Conservation (phyloP, 441 rosid species). For the Manihot esculenta region DNA sequence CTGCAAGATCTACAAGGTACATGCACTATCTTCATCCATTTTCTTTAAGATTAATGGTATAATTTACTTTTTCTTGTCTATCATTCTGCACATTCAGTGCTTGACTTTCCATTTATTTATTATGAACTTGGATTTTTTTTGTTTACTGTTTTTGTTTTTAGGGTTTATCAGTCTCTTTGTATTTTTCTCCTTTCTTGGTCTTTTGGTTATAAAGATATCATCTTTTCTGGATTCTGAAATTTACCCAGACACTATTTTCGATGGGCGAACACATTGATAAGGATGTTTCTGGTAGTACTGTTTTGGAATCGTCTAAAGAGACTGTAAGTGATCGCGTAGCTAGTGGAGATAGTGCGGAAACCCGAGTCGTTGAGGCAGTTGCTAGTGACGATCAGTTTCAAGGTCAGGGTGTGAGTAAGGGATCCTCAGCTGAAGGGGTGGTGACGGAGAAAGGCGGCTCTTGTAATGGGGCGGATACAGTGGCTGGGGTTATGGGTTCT, state of each 20-base stretch:
- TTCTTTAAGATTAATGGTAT: background rate
- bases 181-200: background rate
- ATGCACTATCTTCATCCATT: conserved; percentile 7
- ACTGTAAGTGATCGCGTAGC: conserved; percentile 22
- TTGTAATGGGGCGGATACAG: conserved; percentile 38
- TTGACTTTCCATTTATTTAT: conserved; percentile 11
- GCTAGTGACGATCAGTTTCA: conserved; percentile 21
- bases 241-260: conserved; percentile 27
- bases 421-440: conserved; percentile 19
- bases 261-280: conserved; percentile 51
- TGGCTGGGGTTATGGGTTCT: conserved; percentile 49
- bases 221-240: conserved; percentile 27
- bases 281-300: conserved; percentile 31
- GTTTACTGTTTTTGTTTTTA: conserved; percentile 17
- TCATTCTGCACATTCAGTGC: background rate
- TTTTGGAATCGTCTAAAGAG: conserved; percentile 28
- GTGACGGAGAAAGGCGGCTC: conserved; percentile 30
- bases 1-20: conserved; percentile 47
- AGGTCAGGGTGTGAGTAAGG: conserved; percentile 19
- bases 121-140: background rate
- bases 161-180: conserved; percentile 30
- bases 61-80: conserved; percentile 14
- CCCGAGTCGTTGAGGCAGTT: conserved; percentile 27
- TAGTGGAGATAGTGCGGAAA: conserved; percentile 28
- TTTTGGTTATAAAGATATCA: background rate